These are phyloP conservation scores for Hypoxylon sp. DNA, from an alignment of 2,329 filamentous ascomycete genomes.

Conservation along the genomic window DNA sequence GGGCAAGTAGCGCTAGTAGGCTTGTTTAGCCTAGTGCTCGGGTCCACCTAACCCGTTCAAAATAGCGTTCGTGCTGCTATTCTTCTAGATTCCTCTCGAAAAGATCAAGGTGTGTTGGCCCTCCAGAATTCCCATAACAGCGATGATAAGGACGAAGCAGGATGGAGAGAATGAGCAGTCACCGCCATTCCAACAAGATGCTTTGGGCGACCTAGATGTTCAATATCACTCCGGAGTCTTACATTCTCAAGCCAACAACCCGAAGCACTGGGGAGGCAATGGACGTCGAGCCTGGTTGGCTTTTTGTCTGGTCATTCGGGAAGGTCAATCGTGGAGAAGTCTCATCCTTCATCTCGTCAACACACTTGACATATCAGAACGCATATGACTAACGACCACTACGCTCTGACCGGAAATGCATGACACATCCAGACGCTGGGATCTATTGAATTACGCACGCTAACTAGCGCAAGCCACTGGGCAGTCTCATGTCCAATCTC, in stretches of 20 bases:
- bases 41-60: constrained; percentile 12
- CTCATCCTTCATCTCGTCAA: constrained; percentile 33
- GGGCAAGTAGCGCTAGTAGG: constrained; percentile 26
- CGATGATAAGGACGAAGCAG: background rate
- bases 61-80: constrained; percentile 13
- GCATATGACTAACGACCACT: constrained; percentile 19
- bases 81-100: constrained; percentile 40
- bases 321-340: constrained; percentile 26
- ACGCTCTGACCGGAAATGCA: constrained; percentile 38
- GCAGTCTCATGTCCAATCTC: constrained; percentile 35
- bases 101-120: constrained; percentile 7
- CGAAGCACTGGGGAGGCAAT: constrained; percentile 5
- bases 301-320: constrained; percentile 21
- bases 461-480: constrained; percentile 30
- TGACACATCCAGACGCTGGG: constrained; percentile 39
- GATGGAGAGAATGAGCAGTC: constrained; percentile 7
- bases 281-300: background rate
- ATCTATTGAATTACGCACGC: constrained; percentile 34
- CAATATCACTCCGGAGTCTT: background rate
- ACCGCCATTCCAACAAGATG: constrained; percentile 8
- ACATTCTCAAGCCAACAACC: constrained; percentile 1
- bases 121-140: constrained; percentile 5
- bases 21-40: constrained; percentile 17
- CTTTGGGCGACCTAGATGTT: constrained; percentile 6
- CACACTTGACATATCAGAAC: constrained; percentile 25